A percentile compares a stretch with the other conserved stretches of the same genome.
phyloP scores from a whole-genome alignment of 1,284 basidiomycete genomes.

The Lentinula novae-zelandiae region DNA sequence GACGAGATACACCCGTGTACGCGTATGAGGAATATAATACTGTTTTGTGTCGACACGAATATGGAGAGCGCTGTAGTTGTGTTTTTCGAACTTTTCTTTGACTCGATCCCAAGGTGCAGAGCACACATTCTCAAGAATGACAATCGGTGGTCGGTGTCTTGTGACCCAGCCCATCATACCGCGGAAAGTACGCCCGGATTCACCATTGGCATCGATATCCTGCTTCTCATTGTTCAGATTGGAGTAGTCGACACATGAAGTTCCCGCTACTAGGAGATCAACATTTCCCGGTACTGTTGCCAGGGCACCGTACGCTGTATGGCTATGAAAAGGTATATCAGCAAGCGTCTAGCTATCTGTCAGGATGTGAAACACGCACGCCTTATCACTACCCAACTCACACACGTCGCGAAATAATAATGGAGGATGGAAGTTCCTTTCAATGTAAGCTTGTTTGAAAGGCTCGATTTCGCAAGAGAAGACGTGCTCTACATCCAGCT shows the following conservation, averaged over 20 bases:
- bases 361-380: conserved; percentile 43
- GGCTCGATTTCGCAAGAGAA: conserved; percentile 98
- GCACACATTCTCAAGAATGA: conserved; percentile 94
- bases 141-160: conserved; percentile 83
- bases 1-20: conserved; percentile 84
- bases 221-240: conserved; percentile 93
- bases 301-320: conserved; percentile 88
- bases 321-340: conserved; percentile 38
- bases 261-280: conserved; percentile 88
- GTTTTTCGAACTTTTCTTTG: conserved; percentile 69
- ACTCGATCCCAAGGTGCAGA: conserved; percentile 86
- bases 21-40: conserved; percentile 93
- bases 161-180: conserved; percentile 94
- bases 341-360: conserved; percentile 8
- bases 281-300: conserved; percentile 88
- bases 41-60: conserved; percentile 87
- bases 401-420: conserved; percentile 93
- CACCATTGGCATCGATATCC: conserved; percentile 81
- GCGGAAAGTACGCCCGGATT: conserved; percentile 86
- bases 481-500: conserved; percentile 83
- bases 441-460: conserved; percentile 98
- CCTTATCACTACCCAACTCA: conserved; percentile 77
- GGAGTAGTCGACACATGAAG: conserved; percentile 96
- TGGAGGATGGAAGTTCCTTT: conserved; percentile 91
- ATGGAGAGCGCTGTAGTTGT: conserved; percentile 75